These are phyloP conservation scores for Aspergillus wentii DNA, from an alignment of 495 filamentous ascomycete species.

Conservation along the genomic window DNA sequence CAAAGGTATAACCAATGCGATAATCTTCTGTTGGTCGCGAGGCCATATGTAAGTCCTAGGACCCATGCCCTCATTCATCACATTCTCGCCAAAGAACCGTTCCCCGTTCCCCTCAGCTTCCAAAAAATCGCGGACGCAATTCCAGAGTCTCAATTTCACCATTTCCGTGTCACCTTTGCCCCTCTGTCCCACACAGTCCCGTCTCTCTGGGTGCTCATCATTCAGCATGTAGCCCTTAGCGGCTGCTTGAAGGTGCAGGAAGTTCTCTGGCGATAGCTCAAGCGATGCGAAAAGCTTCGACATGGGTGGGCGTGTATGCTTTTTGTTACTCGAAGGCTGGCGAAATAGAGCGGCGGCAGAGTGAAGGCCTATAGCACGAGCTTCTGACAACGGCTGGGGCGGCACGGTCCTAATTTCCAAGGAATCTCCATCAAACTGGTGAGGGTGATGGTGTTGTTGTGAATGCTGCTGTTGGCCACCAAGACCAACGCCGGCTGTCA, in stretches of 20 bases:
- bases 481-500: constrained; percentile 24
- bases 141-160: constrained; percentile 57
- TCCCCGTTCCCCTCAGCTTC: constrained; percentile 51
- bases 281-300: constrained; percentile 56
- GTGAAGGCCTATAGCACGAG: constrained; percentile 49
- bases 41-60: constrained; percentile 51
- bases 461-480: constrained; percentile 23
- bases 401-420: constrained; percentile 34
- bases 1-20: constrained; percentile 53
- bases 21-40: constrained; percentile 50
- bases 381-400: constrained; percentile 37
- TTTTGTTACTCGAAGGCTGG: constrained; percentile 48
- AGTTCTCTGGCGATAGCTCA: constrained; percentile 53
- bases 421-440: constrained; percentile 28
- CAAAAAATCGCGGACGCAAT: constrained; percentile 54
- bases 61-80: constrained; percentile 36
- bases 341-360: constrained; percentile 57
- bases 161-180: constrained; percentile 57
- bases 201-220: constrained; percentile 48
- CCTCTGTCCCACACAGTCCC: constrained; percentile 55
- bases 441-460: constrained; percentile 20
- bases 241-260: constrained; percentile 53
- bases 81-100: constrained; percentile 49
- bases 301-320: constrained; percentile 59
- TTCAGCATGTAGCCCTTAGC: constrained; percentile 61